phyloP scores from a whole-genome alignment of 306 rosid genomes.

The Urtica urens region DNA sequence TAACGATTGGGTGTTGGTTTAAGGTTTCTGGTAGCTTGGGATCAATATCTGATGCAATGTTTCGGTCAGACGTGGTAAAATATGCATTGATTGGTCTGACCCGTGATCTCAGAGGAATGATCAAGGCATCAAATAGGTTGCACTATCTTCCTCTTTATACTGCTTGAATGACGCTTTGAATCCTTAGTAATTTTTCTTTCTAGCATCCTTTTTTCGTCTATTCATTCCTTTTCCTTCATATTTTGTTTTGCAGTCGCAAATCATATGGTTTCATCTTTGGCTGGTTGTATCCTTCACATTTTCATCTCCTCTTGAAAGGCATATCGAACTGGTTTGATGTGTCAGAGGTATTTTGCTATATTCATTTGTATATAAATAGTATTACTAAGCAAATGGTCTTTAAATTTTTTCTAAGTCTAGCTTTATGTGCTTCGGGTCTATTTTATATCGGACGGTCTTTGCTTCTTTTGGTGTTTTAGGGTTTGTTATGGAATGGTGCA shows the following conservation, averaged over 20 bases:
- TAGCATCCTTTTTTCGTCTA: neutral
- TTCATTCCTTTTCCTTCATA: conserved; percentile 1
- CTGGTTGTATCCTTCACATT: conserved; percentile 87
- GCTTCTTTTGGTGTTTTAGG: no score
- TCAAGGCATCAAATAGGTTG: conserved; percentile 90
- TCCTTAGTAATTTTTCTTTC: neutral
- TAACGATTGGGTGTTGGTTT: neutral
- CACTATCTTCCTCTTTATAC: neutral
- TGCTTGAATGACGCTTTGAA: neutral
- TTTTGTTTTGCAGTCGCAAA: conserved; percentile 72
- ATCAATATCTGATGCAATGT: conserved; percentile 76
- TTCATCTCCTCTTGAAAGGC: conserved; percentile 78
- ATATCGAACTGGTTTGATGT: conserved; percentile 81
- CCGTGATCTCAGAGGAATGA: conserved; percentile 96
- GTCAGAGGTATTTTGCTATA: conserved; percentile 57
- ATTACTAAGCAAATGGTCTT: no score
- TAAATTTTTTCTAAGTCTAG: no score
- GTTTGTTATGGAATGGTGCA: conserved; percentile 27
- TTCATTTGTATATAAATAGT: neutral
- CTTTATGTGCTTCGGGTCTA: no score
- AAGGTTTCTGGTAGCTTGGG: conserved; percentile 79
- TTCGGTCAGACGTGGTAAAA: conserved; percentile 80
- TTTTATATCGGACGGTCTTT: no score
- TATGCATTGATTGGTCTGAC: conserved; percentile 70
- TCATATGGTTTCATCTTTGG: conserved; percentile 85